Conservation (phyloP, 768 basidiomycete genomes). For the Xanthoconium purpureum region DNA sequence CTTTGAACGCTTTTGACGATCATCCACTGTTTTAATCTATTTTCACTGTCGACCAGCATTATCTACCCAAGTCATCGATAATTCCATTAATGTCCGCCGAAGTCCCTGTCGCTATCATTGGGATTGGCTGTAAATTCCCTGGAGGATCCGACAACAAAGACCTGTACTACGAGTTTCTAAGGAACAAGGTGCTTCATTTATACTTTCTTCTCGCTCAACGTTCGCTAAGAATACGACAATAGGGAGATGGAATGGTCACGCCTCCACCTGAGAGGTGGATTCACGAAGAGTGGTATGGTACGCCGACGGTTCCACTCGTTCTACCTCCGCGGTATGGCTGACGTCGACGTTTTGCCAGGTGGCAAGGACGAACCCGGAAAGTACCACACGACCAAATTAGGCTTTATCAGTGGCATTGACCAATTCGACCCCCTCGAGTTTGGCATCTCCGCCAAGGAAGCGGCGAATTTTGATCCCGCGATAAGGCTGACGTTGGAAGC, state of each 20-base stretch:
- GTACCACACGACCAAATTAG: slow-evolving; percentile 27
- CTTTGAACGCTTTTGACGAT: neutral
- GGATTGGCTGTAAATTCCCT: slow-evolving; percentile 34
- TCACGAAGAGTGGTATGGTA: slow-evolving; percentile 33
- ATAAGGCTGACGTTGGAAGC: slow-evolving; percentile 31
- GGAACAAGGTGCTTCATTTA: slow-evolving; percentile 23
- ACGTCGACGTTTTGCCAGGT: slow-evolving; percentile 9
- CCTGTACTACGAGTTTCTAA: slow-evolving; percentile 29
- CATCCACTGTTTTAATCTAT: neutral
- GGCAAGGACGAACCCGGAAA: slow-evolving; percentile 32
- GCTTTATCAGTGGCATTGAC: slow-evolving; percentile 33
- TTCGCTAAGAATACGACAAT: neutral
- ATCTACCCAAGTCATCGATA: neutral
- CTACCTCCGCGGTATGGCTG: neutral
- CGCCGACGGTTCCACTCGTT: neutral
- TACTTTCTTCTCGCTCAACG: neutral
- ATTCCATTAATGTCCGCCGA: slow-evolving; percentile 27
- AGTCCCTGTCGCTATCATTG: slow-evolving; percentile 29
- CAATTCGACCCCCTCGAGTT: slow-evolving; percentile 35
- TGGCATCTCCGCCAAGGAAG: slow-evolving; percentile 33
- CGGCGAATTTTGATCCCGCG: slow-evolving; percentile 30
- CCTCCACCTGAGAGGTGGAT: slow-evolving; percentile 30
- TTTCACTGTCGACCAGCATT: neutral
- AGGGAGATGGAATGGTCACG: slow-evolving; percentile 32
- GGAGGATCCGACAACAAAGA: slow-evolving; percentile 32